Evolutionary conservation across 148 eudicot genomes (phyloP), one percentile per base, ranked within the genome.

Genomic region (Heliamphora exappendiculata): DNA sequence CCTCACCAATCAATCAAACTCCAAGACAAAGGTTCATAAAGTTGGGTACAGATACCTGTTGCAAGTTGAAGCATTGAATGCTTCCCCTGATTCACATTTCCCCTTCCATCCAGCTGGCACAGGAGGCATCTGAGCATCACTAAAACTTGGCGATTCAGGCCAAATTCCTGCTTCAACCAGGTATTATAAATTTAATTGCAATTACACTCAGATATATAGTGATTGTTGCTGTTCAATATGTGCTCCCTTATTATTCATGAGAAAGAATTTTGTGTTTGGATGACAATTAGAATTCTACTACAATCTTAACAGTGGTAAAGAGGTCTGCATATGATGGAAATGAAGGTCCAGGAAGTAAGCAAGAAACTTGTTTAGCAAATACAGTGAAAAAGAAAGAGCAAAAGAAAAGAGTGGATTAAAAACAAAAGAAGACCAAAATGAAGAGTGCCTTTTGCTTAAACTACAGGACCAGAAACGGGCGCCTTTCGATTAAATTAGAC

Each of bases 81-180:
- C 85, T 76, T 82, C 89, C 73, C 89, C 89, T 64, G 87, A 70
- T 71, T 87, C 87, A 78, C 89, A 87, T 29, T 70, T 66, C 50
- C 89, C 89, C 44, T 82, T 87, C 87, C 87, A 87, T 72, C 77
- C 75, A 42, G 80, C 63, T 44, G 89, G 89, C 70, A 82, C 84
- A 5, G 82, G 87, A 60, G 89, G 87, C 87, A 87, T 82, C 70
- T 42, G 71, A 20, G 12, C 78, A 42, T 87, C 89, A 42, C 84
- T 84, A 77, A 84, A 87, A 78, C 89, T 84, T 24, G 84, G 81
- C 9, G 82, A 84, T 76, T 87, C 89, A 17, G 89, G 89, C 89
- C 89, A 87, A 78, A 87, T 82, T 67, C 89, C 87, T 87, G 78
- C 20, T 45, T 70, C 34, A 69, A 7, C 7, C 67, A 13, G 36